phyloP scores from a whole-genome alignment of 345 rosid species.

The Pistacia vera region DNA sequence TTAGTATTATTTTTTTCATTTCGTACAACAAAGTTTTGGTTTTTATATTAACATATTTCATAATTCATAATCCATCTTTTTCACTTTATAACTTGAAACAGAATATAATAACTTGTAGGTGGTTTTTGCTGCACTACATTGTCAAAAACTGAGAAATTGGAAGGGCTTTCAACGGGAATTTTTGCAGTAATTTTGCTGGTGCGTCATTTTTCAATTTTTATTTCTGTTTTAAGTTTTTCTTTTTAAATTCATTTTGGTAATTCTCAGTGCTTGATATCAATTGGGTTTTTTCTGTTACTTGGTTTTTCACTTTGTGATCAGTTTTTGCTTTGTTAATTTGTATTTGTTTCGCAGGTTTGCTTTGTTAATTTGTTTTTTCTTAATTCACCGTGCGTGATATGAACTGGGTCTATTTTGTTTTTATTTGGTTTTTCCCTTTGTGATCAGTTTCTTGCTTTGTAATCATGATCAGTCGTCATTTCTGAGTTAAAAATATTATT shows the following conservation, averaged over 20 bases:
- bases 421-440: constrained; percentile 1
- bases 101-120: background rate
- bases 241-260: background rate
- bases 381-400: background rate
- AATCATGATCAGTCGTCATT: background rate
- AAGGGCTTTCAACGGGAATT: background rate
- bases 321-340: background rate
- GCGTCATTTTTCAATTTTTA: background rate
- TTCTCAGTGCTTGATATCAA: background rate
- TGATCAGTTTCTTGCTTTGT: constrained; percentile 3
- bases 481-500: background rate
- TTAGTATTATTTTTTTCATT: background rate
- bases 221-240: background rate
- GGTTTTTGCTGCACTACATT: constrained; percentile 9
- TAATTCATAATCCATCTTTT: background rate
- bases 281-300: constrained; percentile 4
- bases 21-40: background rate
- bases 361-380: background rate
- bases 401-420: constrained; percentile 12
- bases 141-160: background rate
- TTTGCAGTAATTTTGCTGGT: background rate
- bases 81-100: background rate
- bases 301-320: constrained; percentile 1
- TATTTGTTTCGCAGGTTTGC: background rate
- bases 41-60: background rate